Conservation (phyloP, 495 filamentous ascomycete species). For the Penicillium maclennaniae region DNA sequence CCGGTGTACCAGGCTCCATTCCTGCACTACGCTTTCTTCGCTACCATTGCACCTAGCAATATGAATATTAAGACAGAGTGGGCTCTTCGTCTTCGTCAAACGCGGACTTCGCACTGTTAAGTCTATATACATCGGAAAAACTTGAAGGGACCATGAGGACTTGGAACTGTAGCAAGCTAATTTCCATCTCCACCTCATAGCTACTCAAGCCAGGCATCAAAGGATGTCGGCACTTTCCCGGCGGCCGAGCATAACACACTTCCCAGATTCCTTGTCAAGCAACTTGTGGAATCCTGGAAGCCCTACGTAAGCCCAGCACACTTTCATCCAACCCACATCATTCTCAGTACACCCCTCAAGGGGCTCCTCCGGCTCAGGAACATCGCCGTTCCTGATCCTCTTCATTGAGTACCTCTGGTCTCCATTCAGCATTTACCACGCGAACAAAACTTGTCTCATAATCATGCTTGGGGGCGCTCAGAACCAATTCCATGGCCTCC, state of each 20-base stretch:
- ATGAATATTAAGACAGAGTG: too few species aligned
- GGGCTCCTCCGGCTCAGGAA: not conserved
- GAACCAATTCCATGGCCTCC: conserved; percentile 23
- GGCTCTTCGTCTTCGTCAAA: too few species aligned
- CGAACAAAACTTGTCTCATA: conserved; percentile 16
- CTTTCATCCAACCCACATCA: conserved; percentile 3
- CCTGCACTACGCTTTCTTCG: too few species aligned
- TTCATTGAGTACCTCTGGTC: conserved; percentile 5
- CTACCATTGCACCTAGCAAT: too few species aligned
- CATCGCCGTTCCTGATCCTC: conserved; percentile 1
- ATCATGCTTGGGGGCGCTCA: conserved; percentile 6
- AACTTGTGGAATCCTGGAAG: not conserved
- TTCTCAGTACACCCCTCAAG: not conserved
- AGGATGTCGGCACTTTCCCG: not conserved
- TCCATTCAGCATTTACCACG: conserved; percentile 20
- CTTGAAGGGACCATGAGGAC: too few species aligned
- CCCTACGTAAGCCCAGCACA: not conserved
- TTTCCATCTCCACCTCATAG: not conserved
- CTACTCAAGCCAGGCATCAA: not conserved
- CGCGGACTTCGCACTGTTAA: too few species aligned
- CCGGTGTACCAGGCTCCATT: too few species aligned
- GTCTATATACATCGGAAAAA: too few species aligned
- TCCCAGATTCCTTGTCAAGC: not conserved
- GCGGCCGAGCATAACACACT: not conserved
- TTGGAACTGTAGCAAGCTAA: too few species aligned